Conservation (phyloP, 148 eudicot genomes). For the Chenopodium quinoa region DNA sequence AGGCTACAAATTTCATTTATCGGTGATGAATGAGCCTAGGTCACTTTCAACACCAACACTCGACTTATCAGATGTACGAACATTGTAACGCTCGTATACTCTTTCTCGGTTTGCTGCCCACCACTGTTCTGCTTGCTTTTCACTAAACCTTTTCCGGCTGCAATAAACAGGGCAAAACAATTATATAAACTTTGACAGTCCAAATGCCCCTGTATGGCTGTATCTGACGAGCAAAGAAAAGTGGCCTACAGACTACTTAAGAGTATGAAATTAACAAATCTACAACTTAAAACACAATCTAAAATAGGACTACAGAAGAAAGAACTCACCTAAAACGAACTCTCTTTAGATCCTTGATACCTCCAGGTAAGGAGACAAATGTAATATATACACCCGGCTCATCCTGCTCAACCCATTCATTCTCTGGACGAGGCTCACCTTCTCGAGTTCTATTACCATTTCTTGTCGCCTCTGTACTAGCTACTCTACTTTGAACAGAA, state of each 20-base stretch:
- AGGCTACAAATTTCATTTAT: slow-evolving; percentile 15
- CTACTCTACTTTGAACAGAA: slow-evolving; percentile 53
- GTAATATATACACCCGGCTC: slow-evolving; percentile 97
- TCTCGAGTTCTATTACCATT: slow-evolving; percentile 62
- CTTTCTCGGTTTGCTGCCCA: slow-evolving; percentile 92
- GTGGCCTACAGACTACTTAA: not conserved
- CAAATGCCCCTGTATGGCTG: not conserved
- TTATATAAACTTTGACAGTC: not conserved
- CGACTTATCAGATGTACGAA: slow-evolving; percentile 84
- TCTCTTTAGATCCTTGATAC: slow-evolving; percentile 84
- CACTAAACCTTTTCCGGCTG: slow-evolving; percentile 95
- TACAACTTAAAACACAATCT: not conserved
- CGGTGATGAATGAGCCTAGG: slow-evolving; percentile 41
- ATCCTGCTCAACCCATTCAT: slow-evolving; percentile 97
- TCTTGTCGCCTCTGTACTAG: slow-evolving; percentile 54
- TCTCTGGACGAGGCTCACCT: slow-evolving; percentile 59
- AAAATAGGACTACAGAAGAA: slow-evolving; percentile 7
- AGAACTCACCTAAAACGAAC: slow-evolving; percentile 86
- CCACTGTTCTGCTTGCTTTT: slow-evolving; percentile 98
- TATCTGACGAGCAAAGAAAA: not conserved
- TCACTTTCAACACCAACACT: slow-evolving; percentile 70
- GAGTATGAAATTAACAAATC: not conserved
- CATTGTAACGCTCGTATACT: slow-evolving; percentile 84
- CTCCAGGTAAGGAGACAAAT: slow-evolving; percentile 84
- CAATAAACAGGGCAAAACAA: slow-evolving; percentile 21